phyloP scores from a whole-genome alignment of 805 yeast species.

The Nakazawaea peltata region DNA sequence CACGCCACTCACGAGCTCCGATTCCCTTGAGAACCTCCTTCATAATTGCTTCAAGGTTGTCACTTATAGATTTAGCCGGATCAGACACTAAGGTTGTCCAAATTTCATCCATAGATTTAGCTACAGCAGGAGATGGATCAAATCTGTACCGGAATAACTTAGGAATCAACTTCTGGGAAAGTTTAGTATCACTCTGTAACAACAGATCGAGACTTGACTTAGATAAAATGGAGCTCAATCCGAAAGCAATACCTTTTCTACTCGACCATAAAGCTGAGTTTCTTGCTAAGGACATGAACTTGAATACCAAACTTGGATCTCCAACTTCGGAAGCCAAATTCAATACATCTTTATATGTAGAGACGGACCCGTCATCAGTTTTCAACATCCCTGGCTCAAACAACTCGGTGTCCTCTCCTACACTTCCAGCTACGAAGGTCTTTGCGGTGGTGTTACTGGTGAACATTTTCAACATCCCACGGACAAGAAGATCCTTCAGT shows the following conservation, averaged over 20 bases:
- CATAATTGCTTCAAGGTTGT: constrained; percentile 51
- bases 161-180: constrained; percentile 63
- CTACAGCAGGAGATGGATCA: constrained; percentile 74
- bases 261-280: constrained; percentile 89
- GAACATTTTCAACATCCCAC: constrained; percentile 65
- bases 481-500: constrained; percentile 64
- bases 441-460: constrained; percentile 52
- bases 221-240: constrained; percentile 77
- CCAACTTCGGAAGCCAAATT: constrained; percentile 91
- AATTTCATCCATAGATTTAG: constrained; percentile 79
- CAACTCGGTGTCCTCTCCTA: constrained; percentile 72
- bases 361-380: constrained; percentile 79
- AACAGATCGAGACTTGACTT: constrained; percentile 65
- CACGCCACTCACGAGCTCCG: constrained; percentile 88
- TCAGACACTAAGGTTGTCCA: constrained; percentile 71
- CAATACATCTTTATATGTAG: constrained; percentile 86
- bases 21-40: constrained; percentile 58
- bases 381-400: constrained; percentile 77
- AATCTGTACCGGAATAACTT: constrained; percentile 76
- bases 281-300: constrained; percentile 87
- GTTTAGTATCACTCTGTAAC: constrained; percentile 40
- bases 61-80: constrained; percentile 42
- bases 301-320: constrained; percentile 88
- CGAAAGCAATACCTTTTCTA: constrained; percentile 90
- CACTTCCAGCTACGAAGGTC: constrained; percentile 51